Percentiles rank a stretch among this genome's conserved stretches.
These are phyloP conservation scores for Letharia columbiana DNA, from an alignment of 495 filamentous ascomycete genomes.

Conservation along the genomic window DNA sequence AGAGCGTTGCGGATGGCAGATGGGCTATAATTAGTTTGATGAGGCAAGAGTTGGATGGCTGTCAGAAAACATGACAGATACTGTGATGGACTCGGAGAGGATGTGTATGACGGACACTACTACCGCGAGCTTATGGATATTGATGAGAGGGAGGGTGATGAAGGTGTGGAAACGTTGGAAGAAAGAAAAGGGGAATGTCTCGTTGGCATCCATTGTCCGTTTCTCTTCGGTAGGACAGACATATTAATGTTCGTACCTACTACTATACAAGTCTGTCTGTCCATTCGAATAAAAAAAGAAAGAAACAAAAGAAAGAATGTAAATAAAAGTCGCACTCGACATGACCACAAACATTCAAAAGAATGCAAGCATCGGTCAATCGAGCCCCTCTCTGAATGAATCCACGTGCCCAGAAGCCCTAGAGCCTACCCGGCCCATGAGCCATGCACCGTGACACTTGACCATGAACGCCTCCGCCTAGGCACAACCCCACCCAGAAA, in stretches of 20 bases:
- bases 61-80: not conserved
- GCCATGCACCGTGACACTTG: too few relatives aligned
- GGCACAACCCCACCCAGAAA: not conserved
- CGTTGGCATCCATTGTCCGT: too few relatives aligned
- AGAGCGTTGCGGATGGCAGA: slow-evolving; percentile 51
- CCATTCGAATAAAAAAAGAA: not conserved
- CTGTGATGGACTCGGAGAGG: not conserved
- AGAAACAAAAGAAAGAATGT: not conserved
- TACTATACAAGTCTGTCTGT: not conserved
- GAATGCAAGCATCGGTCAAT: not conserved
- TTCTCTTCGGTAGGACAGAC: not conserved
- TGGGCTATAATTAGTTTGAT: slow-evolving; percentile 18
- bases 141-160: too few relatives aligned
- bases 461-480: too few relatives aligned
- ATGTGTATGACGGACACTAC: too few relatives aligned
- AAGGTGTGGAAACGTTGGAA: too few relatives aligned
- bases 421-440: not conserved
- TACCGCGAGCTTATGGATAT: too few relatives aligned
- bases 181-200: too few relatives aligned
- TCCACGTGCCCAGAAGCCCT: not conserved
- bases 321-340: not conserved
- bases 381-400: too few relatives aligned
- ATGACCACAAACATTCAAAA: not conserved
- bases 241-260: not conserved
- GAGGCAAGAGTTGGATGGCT: not conserved